Percentiles rank a stretch among this genome's conserved stretches.
Conservation (phyloP, 495 filamentous ascomycete species). For the Penicillium lagena region DNA sequence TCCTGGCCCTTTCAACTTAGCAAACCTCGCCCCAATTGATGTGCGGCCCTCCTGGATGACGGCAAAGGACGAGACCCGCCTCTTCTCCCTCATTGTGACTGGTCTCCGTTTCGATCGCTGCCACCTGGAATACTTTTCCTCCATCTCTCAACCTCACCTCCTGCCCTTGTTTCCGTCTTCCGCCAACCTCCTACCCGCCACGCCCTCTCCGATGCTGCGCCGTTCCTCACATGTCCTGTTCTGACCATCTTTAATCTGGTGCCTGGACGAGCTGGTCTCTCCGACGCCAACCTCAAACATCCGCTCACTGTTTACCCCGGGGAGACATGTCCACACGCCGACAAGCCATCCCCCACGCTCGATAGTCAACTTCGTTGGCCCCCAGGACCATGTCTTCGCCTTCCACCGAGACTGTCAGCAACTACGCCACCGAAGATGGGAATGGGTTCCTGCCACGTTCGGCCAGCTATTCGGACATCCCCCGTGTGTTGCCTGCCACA, state of each 20-base stretch:
- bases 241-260: conserved; percentile 2
- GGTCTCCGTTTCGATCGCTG: too few species aligned
- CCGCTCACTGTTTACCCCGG: conserved; percentile 3
- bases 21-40: too few species aligned
- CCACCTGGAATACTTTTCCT: too few species aligned
- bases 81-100: too few species aligned
- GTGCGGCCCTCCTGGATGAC: too few species aligned
- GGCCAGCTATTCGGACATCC: conserved; percentile 39
- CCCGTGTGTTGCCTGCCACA: conserved; percentile 13
- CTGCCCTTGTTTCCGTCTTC: conserved; percentile 1
- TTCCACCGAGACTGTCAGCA: conserved; percentile 15
- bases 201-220: too few species aligned
- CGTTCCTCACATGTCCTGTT: too few species aligned
- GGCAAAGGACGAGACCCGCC: too few species aligned
- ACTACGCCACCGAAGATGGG: conserved; percentile 19
- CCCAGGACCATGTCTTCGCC: conserved; percentile 30
- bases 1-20: too few species aligned
- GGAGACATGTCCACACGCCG: conserved; percentile 25
- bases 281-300: conserved; percentile 20
- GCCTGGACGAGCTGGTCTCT: conserved; percentile 40
- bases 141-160: too few species aligned
- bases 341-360: conserved; percentile 3
- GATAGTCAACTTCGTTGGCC: conserved; percentile 2
- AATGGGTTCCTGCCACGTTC: conserved; percentile 25
- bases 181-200: not conserved